Conservation (phyloP, 768 basidiomycete genomes). For the Suillus subluteus region DNA sequence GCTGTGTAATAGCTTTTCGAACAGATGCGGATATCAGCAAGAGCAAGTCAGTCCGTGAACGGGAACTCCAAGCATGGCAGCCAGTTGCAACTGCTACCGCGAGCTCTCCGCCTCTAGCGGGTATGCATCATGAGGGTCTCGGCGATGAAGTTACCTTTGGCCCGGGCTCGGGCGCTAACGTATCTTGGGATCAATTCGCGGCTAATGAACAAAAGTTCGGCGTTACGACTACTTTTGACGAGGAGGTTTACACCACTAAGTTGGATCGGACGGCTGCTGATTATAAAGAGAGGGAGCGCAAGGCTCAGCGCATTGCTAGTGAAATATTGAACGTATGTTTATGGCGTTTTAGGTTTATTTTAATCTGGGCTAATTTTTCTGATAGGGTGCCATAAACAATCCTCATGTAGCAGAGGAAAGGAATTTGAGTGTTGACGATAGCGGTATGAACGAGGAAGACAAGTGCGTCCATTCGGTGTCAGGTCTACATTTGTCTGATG, state of each 20-base stretch:
- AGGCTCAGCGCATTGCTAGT: constrained; percentile 85
- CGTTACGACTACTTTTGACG: constrained; percentile 88
- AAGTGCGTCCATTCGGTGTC: constrained; percentile 81
- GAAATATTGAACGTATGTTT: constrained; percentile 84
- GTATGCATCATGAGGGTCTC: constrained; percentile 31
- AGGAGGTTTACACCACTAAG: constrained; percentile 93
- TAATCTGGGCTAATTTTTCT: constrained; percentile 18
- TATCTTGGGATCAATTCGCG: constrained; percentile 89
- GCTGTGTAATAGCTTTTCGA: constrained; percentile 62
- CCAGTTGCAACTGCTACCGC: constrained; percentile 43
- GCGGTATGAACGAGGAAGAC: constrained; percentile 90
- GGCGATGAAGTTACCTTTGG: constrained; percentile 78
- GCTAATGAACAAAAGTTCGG: constrained; percentile 94
- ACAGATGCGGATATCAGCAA: constrained; percentile 82
- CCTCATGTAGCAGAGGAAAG: constrained; percentile 92
- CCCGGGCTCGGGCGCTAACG: constrained; percentile 44
- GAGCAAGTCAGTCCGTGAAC: constrained; percentile 57
- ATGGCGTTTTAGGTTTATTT: constrained; percentile 6
- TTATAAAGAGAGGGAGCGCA: constrained; percentile 85
- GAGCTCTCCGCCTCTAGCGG: constrained; percentile 29
- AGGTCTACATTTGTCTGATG: constrained; percentile 86
- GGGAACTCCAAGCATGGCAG: constrained; percentile 83
- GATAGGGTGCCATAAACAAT: constrained; percentile 68
- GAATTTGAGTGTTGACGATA: constrained; percentile 62
- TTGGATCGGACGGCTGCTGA: constrained; percentile 84